Evolutionary conservation across 257 asterid species (phyloP).

Genomic region (Osmanthus fragrans): DNA sequence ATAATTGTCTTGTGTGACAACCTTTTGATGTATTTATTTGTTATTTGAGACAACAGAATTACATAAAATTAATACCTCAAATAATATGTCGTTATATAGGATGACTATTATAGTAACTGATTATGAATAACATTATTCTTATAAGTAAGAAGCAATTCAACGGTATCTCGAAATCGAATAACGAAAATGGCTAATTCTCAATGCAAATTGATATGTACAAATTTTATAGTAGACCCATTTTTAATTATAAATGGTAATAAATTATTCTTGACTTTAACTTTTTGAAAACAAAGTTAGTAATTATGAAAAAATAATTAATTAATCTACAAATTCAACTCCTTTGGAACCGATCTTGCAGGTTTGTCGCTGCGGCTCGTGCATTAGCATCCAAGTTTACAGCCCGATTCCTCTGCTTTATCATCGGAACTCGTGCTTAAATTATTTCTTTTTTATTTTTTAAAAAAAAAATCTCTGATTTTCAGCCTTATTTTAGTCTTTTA

Average conservation of each 20-base stretch:
- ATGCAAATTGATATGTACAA: no score
- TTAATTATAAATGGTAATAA: not conserved
- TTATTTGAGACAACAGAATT: no score
- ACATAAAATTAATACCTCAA: no score
- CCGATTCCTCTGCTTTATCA: slow-evolving; percentile 34
- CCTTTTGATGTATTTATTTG: no score
- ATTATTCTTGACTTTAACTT: no score
- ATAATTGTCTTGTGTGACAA: no score
- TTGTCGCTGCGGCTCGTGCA: slow-evolving; percentile 56
- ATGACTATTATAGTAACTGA: no score
- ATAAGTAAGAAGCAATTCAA: not conserved
- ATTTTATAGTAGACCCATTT: no score
- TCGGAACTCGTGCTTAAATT: slow-evolving; percentile 37
- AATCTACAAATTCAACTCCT: slow-evolving; percentile 23
- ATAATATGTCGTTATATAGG: no score
- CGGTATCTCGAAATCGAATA: not conserved
- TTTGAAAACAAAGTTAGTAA: not conserved
- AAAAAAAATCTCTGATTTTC: slow-evolving; percentile 8
- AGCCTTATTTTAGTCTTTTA: slow-evolving; percentile 5
- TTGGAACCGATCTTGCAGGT: slow-evolving; percentile 53
- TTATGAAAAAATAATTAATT: not conserved
- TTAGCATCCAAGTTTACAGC: slow-evolving; percentile 52
- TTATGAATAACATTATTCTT: no score
- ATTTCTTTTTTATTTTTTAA: not conserved
- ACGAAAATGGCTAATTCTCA: not conserved